Evolutionary conservation across 2,329 filamentous ascomycete species (phyloP).

Genomic region (Penicillium hordei): DNA sequence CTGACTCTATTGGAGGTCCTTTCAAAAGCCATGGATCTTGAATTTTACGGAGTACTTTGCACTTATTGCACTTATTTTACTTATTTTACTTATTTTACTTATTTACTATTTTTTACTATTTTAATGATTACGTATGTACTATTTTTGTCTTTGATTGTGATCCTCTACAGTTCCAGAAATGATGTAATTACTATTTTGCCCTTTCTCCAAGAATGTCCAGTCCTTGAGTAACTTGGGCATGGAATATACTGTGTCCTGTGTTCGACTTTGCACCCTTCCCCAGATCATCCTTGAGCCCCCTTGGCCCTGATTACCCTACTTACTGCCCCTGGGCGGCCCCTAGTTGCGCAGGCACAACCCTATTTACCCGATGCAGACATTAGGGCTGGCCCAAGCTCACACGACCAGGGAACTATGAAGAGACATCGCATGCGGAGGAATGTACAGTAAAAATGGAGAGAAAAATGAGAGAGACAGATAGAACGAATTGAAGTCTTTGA

Average conservation of each 20-base stretch:
- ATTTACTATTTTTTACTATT: neutral
- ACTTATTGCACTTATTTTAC: neutral
- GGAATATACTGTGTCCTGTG: neutral
- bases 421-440: conserved; percentile 6
- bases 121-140: neutral
- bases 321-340: conserved; percentile 8
- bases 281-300: conserved; percentile 4
- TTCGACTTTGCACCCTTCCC: neutral
- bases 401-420: conserved; percentile 18
- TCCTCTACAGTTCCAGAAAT: neutral
- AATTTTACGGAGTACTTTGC: neutral
- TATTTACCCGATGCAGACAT: conserved; percentile 25
- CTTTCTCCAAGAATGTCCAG: neutral
- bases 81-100: neutral
- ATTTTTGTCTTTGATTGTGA: conserved; percentile 1
- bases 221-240: neutral
- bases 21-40: neutral
- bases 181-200: conserved; percentile 15
- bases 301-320: neutral
- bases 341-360: conserved; percentile 16
- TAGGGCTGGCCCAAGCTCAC: conserved; percentile 25
- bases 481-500: neutral
- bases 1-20: neutral
- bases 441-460: neutral
- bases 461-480: neutral